Conservation (phyloP, 768 basidiomycete genomes). For the Hygrophoropsis aurantiaca region DNA sequence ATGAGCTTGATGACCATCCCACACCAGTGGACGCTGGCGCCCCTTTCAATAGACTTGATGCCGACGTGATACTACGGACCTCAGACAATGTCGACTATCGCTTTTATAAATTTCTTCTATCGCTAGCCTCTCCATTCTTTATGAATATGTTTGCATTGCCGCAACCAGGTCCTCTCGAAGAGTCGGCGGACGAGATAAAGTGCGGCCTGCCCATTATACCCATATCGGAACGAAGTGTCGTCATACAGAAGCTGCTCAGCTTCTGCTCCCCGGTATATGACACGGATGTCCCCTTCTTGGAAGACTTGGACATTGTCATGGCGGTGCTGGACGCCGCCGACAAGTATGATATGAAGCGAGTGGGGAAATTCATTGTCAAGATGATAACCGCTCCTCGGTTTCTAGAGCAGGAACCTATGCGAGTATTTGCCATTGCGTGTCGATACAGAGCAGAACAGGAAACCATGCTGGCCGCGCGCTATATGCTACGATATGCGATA, state of each 20-base stretch:
- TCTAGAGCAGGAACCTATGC: slow-evolving; percentile 34
- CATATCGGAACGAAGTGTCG: slow-evolving; percentile 44
- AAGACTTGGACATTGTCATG: slow-evolving; percentile 41
- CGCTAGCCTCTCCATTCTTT: slow-evolving; percentile 60
- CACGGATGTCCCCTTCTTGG: slow-evolving; percentile 26
- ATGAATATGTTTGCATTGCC: slow-evolving; percentile 55
- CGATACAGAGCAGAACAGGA: slow-evolving; percentile 34
- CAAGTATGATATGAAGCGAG: slow-evolving; percentile 52
- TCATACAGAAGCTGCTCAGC: slow-evolving; percentile 42
- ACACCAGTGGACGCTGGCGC: slow-evolving; percentile 26
- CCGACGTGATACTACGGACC: slow-evolving; percentile 56
- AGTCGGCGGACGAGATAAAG: slow-evolving; percentile 26
- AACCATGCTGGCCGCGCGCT: slow-evolving; percentile 35
- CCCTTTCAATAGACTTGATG: slow-evolving; percentile 50
- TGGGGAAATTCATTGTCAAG: slow-evolving; percentile 34
- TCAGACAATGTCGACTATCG: slow-evolving; percentile 52
- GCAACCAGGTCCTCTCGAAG: slow-evolving; percentile 32
- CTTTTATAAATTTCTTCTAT: slow-evolving; percentile 53
- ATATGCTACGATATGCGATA: slow-evolving; percentile 35
- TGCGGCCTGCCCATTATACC: slow-evolving; percentile 44
- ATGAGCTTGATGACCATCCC: slow-evolving; percentile 4
- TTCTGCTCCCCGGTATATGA: slow-evolving; percentile 51
- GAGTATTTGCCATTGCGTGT: slow-evolving; percentile 37
- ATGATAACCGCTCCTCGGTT: slow-evolving; percentile 31
- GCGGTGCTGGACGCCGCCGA: slow-evolving; percentile 43